These are phyloP conservation scores for Rhynchosporium graminicola DNA, from an alignment of 2,329 filamentous ascomycete genomes.

Conservation along the genomic window DNA sequence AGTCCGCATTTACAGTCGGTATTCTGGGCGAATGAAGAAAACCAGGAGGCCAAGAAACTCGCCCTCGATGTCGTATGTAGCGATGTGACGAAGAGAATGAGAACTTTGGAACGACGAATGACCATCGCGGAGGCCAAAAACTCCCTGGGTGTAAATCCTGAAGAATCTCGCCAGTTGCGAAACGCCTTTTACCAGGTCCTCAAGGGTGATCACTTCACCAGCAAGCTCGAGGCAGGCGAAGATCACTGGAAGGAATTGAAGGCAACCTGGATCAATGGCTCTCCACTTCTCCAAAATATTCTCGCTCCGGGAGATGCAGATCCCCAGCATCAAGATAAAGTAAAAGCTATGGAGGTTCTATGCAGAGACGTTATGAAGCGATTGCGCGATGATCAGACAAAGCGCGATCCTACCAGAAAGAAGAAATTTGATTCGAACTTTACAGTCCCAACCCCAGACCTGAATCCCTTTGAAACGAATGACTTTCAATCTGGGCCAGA, in stretches of 20 bases:
- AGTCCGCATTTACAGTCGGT: constrained; percentile 62
- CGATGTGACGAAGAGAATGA: constrained; percentile 79
- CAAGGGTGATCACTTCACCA: constrained; percentile 65
- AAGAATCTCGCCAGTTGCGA: constrained; percentile 66
- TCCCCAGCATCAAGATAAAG: constrained; percentile 54
- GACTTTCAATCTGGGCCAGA: constrained; percentile 34
- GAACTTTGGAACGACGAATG: constrained; percentile 65
- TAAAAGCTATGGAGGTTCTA: constrained; percentile 68
- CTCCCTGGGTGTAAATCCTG: constrained; percentile 66
- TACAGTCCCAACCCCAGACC: constrained; percentile 34
- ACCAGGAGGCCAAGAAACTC: constrained; percentile 62
- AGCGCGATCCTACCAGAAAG: constrained; percentile 52
- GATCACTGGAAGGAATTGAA: constrained; percentile 73
- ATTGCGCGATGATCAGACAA: constrained; percentile 65
- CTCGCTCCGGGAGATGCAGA: constrained; percentile 54
- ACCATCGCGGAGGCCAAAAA: constrained; percentile 75
- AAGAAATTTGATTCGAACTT: constrained; percentile 44
- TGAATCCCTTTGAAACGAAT: constrained; percentile 34
- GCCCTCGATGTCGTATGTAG: constrained; percentile 79
- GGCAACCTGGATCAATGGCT: constrained; percentile 63
- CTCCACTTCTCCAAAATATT: constrained; percentile 55
- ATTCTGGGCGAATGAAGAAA: constrained; percentile 59
- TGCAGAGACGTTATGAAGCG: constrained; percentile 79
- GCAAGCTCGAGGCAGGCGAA: constrained; percentile 70
- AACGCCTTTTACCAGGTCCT: constrained; percentile 67